phyloP scores from a whole-genome alignment of 2,329 filamentous ascomycete genomes.

The Zymoseptoria pseudotritici region DNA sequence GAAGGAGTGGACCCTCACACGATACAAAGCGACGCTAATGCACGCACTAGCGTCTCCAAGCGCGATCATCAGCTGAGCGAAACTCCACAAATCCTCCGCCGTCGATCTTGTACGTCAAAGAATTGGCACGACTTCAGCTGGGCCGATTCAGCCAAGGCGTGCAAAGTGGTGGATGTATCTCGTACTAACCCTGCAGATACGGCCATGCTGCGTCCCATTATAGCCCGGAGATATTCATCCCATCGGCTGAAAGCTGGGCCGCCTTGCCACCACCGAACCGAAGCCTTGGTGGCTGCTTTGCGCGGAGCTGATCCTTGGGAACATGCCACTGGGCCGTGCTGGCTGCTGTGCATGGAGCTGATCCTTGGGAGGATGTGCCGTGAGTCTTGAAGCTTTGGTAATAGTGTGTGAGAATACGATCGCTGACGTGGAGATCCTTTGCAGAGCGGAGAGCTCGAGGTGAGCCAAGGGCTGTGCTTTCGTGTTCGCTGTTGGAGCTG shows the following conservation, averaged over 20 bases:
- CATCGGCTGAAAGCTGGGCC: background rate
- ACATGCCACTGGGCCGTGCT: too few species aligned
- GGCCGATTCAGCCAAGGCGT: background rate
- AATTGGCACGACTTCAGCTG: background rate
- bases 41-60: background rate
- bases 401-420: background rate
- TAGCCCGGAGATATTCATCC: background rate
- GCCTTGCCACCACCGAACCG: background rate
- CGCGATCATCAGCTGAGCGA: background rate
- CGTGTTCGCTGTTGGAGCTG: background rate
- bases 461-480: background rate
- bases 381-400: background rate
- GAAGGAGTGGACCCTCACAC: background rate
- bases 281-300: background rate
- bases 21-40: background rate
- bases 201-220: background rate
- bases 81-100: background rate
- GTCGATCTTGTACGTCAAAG: background rate
- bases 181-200: background rate
- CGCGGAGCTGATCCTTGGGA: background rate
- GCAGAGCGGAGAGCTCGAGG: background rate
- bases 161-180: background rate
- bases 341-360: background rate
- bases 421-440: background rate
- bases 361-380: background rate